Evolutionary conservation across 2,329 filamentous ascomycete genomes (phyloP), one percentile per base, ranked within the genome.

Genomic region (Aspergillus sp.): DNA sequence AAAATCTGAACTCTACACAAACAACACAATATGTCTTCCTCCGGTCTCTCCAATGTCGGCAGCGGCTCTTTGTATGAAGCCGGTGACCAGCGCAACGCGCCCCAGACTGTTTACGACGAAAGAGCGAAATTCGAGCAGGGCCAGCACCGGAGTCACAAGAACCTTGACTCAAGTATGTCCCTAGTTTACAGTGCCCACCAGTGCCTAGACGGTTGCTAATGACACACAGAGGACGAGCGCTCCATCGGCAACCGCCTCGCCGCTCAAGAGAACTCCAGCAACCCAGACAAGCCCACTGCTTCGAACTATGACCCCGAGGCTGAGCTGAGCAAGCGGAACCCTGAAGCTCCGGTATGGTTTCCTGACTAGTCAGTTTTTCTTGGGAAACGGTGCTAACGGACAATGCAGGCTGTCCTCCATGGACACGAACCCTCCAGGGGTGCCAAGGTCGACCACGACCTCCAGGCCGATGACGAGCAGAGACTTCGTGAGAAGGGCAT

Each of bases 101-200:
- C 79, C 51, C 63, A 77, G 49, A 73, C 77, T 2, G 71, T 77
- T 51, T 54, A 73, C 44, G 61, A 69, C 40, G 73, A 80, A 59
- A 72, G 75, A 19, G 71, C 78, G 44, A 76, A 81, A 50, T 93
- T 80, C 71, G 72, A 89, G 51, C 84, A 91, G 71, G 87, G 88
- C 57, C 74, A 83, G 65, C 65, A 76, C 48, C 73, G 86, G 65
- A 83, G 83, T 44, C 87, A 94, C 68, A 66, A 75, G 51, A 73
- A 76, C 52, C 76, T 78, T 46, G 86, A 93, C 64, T 80, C 86
- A 43, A 91, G 86, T 89, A 77, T 44, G 50, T 50, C 8, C 7
- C 12, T 10, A 10, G n/a, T 12, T 27, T 42, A 7, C 12, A 12
- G 43, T 42, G 4, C 12, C 5, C 8, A 19, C 7, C 4, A 9